These are phyloP conservation scores for Bodo saltans DNA, from an alignment of 78 protist species.

Conservation along the genomic window DNA sequence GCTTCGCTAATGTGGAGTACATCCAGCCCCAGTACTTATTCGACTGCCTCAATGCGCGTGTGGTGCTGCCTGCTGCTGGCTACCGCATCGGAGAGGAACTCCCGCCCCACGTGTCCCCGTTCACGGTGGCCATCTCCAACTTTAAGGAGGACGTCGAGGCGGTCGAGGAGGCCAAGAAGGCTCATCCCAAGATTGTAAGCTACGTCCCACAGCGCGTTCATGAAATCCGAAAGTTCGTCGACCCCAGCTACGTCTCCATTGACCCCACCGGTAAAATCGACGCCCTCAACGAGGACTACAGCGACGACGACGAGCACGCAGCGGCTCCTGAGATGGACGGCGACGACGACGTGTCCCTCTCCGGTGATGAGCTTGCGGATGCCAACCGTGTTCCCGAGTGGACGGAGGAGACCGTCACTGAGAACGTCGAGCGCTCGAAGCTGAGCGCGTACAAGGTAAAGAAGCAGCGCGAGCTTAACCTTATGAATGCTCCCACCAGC, in stretches of 20 bases:
- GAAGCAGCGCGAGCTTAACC: not conserved
- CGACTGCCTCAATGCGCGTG: conserved; percentile 74
- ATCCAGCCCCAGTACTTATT: conserved; percentile 96
- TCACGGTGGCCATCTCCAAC: conserved; percentile 50
- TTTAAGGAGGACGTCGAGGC: not conserved
- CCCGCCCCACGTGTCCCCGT: conserved; percentile 94
- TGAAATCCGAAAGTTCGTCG: conserved; percentile 4
- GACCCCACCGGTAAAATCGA: not conserved
- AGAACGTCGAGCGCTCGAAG: not conserved
- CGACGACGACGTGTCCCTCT: not conserved
- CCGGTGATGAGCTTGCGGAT: not conserved
- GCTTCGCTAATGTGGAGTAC: conserved; percentile 37
- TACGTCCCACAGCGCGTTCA: conserved; percentile 41
- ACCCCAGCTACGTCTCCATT: not conserved
- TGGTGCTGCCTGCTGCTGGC: conserved; percentile 40
- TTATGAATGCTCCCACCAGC: not conserved
- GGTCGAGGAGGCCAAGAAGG: conserved; percentile 18
- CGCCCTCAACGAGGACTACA: not conserved
- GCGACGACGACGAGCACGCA: conserved; percentile 9
- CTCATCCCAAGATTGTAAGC: conserved; percentile 1
- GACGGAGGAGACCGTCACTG: not conserved
- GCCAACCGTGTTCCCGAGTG: not conserved
- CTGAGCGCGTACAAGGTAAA: not conserved
- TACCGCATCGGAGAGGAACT: conserved; percentile 57
- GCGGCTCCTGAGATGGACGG: conserved; percentile 14